Base-by-base conservation (phyloP, 164 flowering plant species). In the Amborella trichopoda region DNA sequence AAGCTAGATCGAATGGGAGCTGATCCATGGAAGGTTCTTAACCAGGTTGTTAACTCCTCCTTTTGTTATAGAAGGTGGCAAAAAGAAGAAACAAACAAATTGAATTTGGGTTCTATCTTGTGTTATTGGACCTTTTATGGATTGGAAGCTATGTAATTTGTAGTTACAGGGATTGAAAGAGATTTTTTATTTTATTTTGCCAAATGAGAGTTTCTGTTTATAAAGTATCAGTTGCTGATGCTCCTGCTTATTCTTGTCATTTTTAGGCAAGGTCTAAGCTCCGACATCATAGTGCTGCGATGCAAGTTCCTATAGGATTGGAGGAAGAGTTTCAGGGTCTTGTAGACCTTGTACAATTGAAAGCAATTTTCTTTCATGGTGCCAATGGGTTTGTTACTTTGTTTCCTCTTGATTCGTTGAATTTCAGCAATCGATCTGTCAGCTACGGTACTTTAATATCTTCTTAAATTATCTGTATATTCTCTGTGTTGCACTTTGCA, bases 1-100 rank as follows among this genome's bases (percentile, higher is more conserved):
- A 93, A 93, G 57, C 94, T 93, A 55, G 99, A 93, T 60, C 71
- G 99, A 27, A 93, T 93, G 99, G 99, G 99, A 59, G 99, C 99
- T 18, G 99, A 93, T 66, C 99, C 99, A 0, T 93, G 96, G 96
- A 93, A 84, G 63, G 99, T 93, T 58, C 73, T 93, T 28, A 74
- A 61, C 58, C 99, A 93, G 96, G 96, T 91, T 47, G 22, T 30
- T 30, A n/a, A n/a, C n/a, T n/a, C n/a, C n/a, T n/a, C 34, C 34
- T 30, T 30, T 30, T 14, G 34, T 30, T n/a, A n/a, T n/a, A n/a
- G n/a, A n/a, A n/a, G n/a, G n/a, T n/a, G n/a, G n/a, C n/a, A n/a
- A n/a, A n/a, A n/a, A n/a, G n/a, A n/a, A n/a, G n/a, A n/a, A n/a
- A n/a, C n/a, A n/a, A n/a, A n/a, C n/a, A n/a, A n/a, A n/a, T n/a